Evolutionary conservation across 1,284 basidiomycete genomes (phyloP), one percentile per base, ranked within the genome.

Genomic region (Leccinum angustisporum): DNA sequence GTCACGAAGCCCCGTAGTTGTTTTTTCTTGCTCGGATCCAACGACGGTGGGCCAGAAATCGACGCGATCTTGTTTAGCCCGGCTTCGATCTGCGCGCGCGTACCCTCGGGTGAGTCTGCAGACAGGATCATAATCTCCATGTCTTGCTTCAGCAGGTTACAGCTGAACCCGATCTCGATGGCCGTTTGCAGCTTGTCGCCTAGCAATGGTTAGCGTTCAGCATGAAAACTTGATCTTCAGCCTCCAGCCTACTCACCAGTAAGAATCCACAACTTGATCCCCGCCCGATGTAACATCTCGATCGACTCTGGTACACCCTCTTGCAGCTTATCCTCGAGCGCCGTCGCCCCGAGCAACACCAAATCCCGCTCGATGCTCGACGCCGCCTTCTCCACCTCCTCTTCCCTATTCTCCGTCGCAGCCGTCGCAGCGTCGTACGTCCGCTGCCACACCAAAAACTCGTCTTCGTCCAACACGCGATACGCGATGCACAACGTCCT

Each of bases 81-180:
- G 0, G 89, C 94, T 76, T 98, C 95, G 63, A 98, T 92, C 76
- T 98, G 95, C 1, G 87, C 79, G 3, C 92, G 86, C 1, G 95
- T 86, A 10, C 87, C 86, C 58, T 91, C 88, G 40, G 83, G 78
- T 0, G 86, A 85, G 65, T 95, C 92, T 0, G 96, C 92, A 0
- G 94, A 95, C 40, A 98, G 82, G 71, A 98, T 98, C 94, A 98
- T 98, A 65, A 98, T 81, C 66, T 98, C 95, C 91, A 94, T 97
- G 64, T 91, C 87, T 72, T 83, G 88, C 77, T 95, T 96, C 65
- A 97, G 84, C 13, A 97, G 79, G 73, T 97, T 97, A 78, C 95
- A 97, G 68, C 90, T 89, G 83, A 94, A 95, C 31, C 86, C 90
- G 63, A 98, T 98, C 75, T 98, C 96, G 72, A 98, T 98, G 18